These are phyloP conservation scores for Prunella vulgaris DNA, from an alignment of 257 asterid species.

Conservation along the genomic window DNA sequence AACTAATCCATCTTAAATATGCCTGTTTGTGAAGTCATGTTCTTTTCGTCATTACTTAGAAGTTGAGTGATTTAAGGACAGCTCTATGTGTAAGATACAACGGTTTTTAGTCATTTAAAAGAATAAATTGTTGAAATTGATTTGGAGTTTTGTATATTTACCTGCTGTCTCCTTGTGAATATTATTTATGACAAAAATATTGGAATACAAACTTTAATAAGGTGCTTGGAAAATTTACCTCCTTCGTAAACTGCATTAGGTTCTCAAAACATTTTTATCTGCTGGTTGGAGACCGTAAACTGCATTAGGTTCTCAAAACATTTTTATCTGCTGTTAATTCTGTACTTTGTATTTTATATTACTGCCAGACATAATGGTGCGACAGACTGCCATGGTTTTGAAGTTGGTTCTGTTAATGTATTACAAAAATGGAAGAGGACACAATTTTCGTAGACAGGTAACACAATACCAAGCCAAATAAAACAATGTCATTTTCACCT, in stretches of 20 bases:
- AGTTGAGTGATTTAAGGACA: neutral
- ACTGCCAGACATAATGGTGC: constrained; percentile 71
- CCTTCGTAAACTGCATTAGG: neutral
- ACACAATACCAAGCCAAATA: neutral
- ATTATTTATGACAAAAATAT: neutral
- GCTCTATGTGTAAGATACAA: neutral
- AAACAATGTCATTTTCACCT: neutral
- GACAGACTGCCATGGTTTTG: constrained; percentile 79
- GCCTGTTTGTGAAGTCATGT: constrained; percentile 13
- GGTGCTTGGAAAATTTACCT: constrained; percentile 1
- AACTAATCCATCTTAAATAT: neutral
- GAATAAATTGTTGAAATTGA: constrained; percentile 6
- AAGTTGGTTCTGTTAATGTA: constrained; percentile 69
- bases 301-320: neutral
- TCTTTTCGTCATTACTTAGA: neutral
- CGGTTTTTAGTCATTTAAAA: neutral
- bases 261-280: neutral
- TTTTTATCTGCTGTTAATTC: neutral
- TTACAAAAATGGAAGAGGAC: constrained; percentile 77
- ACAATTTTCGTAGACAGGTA: constrained; percentile 91
- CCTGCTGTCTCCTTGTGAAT: neutral
- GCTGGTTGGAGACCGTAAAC: neutral
- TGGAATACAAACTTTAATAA: neutral
- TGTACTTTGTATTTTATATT: constrained; percentile 9
- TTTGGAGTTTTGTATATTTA: neutral